Evolutionary conservation across 78 protist species (phyloP), one percentile per base, ranked within the genome.

Genomic region (Monocercomonoides exilis): DNA sequence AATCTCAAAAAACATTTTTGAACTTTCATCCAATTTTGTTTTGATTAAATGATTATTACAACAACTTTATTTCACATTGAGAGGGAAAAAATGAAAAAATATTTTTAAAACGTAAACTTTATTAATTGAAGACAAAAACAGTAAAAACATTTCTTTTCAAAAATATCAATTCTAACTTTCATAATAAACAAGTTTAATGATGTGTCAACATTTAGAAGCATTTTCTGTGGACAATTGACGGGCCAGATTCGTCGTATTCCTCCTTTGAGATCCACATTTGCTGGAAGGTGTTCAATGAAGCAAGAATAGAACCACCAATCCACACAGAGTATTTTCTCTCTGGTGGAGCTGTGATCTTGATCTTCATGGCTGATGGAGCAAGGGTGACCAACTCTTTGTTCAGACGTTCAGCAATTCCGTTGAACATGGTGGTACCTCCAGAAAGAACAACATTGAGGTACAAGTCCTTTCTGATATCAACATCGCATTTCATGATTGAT

Each of bases 201-300:
- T n/a, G n/a, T n/a, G n/a, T n/a, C n/a, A n/a, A n/a, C n/a, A n/a
- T n/a, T n/a, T n/a, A 63, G 1, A 64, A 32, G 77, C 90, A 80
- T 44, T 82, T 88, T n/a, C 43, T 1, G 46, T 90, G 91, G 34
- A 90, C 81, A 0, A 91, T 89, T 41, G 11, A 2, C 43, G 93
- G 90, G 41, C 87, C 87, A 38, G 2, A 5, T 3, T 85, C 87
- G 41, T 43, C 80, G 36, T 43, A 85, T 43, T 85, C 87, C 2
- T 33, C 77, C 3, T 44, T 2, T 33, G 80, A 2, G 45, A 85
- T 2, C 87, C 87, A 85, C 80, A 85, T 2, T 42, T 1, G 36
- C 43, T 3, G 84, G 87, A 85, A 85, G 34, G 77, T 4, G 80
- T 32, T 36, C 43, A 85, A 3, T 32, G 87, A 85, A 42, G 87